Percentiles rank a stretch among this genome's conserved stretches.
Evolutionary conservation across 139 green algal genomes (phyloP).

Genomic region (Pleodorina starrii): DNA sequence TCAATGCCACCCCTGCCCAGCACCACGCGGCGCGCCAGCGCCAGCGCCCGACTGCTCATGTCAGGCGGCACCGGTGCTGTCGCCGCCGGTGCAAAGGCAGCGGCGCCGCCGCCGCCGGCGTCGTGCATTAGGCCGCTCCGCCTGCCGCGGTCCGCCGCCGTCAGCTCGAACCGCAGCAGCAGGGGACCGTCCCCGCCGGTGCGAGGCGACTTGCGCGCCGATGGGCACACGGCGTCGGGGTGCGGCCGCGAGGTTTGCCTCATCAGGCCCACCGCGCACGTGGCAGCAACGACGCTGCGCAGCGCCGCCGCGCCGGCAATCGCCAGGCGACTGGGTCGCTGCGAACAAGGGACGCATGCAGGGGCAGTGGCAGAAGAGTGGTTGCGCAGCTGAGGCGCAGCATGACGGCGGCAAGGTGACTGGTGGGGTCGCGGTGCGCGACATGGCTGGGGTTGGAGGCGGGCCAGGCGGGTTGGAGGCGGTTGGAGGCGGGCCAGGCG

Average conservation of each 20-base stretch:
- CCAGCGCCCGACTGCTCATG: neutral
- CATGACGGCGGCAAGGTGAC: neutral
- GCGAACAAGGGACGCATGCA: neutral
- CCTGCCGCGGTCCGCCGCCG: neutral
- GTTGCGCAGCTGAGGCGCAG: neutral
- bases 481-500: neutral
- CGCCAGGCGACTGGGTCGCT: neutral
- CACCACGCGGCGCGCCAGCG: neutral
- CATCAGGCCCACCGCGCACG: neutral
- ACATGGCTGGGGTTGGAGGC: neutral
- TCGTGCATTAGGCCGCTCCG: too few species aligned
- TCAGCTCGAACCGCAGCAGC: neutral
- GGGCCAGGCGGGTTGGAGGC: neutral
- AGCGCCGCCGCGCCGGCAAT: neutral
- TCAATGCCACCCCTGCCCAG: neutral
- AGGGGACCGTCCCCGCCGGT: neutral
- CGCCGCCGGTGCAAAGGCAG: neutral
- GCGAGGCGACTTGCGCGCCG: neutral
- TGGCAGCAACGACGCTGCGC: neutral
- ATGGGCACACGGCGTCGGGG: neutral
- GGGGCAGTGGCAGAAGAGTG: neutral
- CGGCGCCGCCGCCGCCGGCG: too few species aligned
- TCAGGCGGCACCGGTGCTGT: neutral
- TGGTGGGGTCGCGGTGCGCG: neutral
- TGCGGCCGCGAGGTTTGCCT: constrained; percentile 2